Evolutionary conservation across 2,329 filamentous ascomycete species (phyloP).

Genomic region (Dactylellina sp.): DNA sequence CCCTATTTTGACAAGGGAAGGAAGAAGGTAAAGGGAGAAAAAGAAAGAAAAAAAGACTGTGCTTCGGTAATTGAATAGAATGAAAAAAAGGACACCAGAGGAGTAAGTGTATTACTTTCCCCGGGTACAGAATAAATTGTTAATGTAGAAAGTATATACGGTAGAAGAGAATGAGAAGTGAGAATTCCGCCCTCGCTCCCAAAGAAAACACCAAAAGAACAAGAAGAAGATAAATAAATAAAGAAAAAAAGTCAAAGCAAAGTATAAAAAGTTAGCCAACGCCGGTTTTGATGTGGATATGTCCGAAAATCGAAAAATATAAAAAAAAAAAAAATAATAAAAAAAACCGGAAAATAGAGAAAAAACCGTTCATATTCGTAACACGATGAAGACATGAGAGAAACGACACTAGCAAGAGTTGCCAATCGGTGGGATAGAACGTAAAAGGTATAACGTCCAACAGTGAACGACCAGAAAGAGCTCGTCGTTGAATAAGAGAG

Average conservation of each 20-base stretch:
- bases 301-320: conserved; percentile 32
- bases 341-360: conserved; percentile 49
- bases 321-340: conserved; percentile 47
- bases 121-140: not conserved
- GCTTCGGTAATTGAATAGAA: too few relatives aligned
- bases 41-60: not conserved
- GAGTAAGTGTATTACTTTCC: not conserved
- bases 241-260: conserved; percentile 30
- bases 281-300: conserved; percentile 53
- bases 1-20: not conserved
- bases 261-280: conserved; percentile 40
- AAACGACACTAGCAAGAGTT: conserved; percentile 11
- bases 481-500: conserved; percentile 15
- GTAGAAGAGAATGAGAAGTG: conserved; percentile 16
- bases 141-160: conserved; percentile 25
- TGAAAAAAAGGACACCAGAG: not conserved
- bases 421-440: not conserved
- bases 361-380: conserved; percentile 51
- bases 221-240: conserved; percentile 36
- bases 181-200: conserved; percentile 28
- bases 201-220: too few relatives aligned
- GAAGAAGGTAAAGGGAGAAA: not conserved
- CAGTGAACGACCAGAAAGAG: conserved; percentile 41
- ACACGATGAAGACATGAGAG: conserved; percentile 33
- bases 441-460: conserved; percentile 15